phyloP scores from a whole-genome alignment of 2,329 filamentous ascomycete species.

The Trichoderma gracile region DNA sequence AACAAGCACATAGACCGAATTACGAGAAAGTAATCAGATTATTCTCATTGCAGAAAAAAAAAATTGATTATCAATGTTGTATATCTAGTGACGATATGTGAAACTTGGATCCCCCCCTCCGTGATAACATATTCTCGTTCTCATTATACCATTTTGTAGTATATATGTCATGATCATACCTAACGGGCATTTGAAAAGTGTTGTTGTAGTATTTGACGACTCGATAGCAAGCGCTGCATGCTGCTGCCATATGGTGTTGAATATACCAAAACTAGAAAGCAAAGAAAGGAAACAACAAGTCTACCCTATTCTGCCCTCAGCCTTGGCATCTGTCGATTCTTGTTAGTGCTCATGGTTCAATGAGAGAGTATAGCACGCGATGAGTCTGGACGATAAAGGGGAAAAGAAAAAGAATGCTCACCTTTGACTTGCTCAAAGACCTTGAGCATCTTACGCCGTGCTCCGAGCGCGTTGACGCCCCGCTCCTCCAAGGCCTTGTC shows the following conservation, averaged over 20 bases:
- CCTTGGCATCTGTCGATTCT: conserved; percentile 61
- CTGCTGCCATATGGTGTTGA: neutral
- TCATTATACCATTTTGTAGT: conserved; percentile 11
- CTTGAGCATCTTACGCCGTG: conserved; percentile 97
- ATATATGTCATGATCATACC: conserved; percentile 11
- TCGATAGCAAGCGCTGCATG: conserved; percentile 12
- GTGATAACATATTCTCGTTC: conserved; percentile 12
- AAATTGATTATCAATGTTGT: neutral
- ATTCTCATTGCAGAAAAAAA: too few relatives aligned
- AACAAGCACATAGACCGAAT: neutral
- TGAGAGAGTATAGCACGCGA: neutral
- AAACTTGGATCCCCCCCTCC: neutral
- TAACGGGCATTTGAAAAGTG: neutral
- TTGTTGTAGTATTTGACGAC: neutral
- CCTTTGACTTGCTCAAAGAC: conserved; percentile 95
- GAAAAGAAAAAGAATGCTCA: conserved; percentile 38
- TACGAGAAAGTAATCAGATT: neutral
- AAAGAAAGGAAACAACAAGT: too few relatives aligned
- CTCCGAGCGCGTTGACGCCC: conserved; percentile 92
- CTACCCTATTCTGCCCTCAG: conserved; percentile 67
- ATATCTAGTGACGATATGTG: conserved; percentile 1
- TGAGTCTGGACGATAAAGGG: neutral
- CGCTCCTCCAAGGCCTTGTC: conserved; percentile 90
- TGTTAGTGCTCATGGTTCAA: conserved; percentile 28
- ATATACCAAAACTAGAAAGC: conserved; percentile 13